Conservation (phyloP, 2,329 filamentous ascomycete species). For the Aspergillus sp. region DNA sequence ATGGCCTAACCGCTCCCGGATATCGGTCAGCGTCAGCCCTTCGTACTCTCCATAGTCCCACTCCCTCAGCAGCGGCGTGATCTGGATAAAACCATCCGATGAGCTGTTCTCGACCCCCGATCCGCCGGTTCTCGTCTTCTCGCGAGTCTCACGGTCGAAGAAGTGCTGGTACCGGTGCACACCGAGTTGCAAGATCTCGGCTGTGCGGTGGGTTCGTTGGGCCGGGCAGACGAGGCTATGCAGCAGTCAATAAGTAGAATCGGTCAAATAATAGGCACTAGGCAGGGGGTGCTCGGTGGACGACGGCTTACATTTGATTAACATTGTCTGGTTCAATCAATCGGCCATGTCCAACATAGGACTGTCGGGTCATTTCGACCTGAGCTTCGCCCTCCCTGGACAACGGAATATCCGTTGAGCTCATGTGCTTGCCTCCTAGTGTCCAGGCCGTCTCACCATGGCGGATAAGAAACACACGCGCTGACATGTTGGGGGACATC, state of each 20-base stretch:
- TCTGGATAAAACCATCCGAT: constrained; percentile 3
- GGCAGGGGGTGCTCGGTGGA: no score
- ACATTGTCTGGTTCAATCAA: constrained; percentile 7
- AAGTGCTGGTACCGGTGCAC: constrained; percentile 7
- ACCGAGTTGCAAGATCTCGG: constrained; percentile 8
- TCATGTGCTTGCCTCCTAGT: constrained; percentile 7
- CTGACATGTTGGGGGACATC: constrained; percentile 1
- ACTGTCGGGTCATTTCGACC: constrained; percentile 1
- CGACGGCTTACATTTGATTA: constrained; percentile 2
- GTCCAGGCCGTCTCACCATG: constrained; percentile 12
- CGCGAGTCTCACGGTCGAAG: constrained; percentile 1
- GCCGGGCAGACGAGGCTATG: constrained; percentile 8
- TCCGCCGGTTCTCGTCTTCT: background rate
- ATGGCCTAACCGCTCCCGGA: constrained; percentile 38
- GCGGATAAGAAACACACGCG: constrained; percentile 10
- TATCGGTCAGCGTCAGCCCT: constrained; percentile 60
- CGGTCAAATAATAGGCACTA: background rate
- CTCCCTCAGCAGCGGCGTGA: constrained; percentile 60
- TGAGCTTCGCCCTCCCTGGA: constrained; percentile 3
- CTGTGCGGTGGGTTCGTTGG: constrained; percentile 6
- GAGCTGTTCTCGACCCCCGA: background rate
- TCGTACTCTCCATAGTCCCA: constrained; percentile 81
- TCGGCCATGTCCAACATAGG: constrained; percentile 2
- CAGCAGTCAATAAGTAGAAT: background rate
- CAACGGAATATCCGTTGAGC: constrained; percentile 6